Evolutionary conservation across 768 basidiomycete genomes (phyloP).

Genomic region (Exsudoporus frostii): DNA sequence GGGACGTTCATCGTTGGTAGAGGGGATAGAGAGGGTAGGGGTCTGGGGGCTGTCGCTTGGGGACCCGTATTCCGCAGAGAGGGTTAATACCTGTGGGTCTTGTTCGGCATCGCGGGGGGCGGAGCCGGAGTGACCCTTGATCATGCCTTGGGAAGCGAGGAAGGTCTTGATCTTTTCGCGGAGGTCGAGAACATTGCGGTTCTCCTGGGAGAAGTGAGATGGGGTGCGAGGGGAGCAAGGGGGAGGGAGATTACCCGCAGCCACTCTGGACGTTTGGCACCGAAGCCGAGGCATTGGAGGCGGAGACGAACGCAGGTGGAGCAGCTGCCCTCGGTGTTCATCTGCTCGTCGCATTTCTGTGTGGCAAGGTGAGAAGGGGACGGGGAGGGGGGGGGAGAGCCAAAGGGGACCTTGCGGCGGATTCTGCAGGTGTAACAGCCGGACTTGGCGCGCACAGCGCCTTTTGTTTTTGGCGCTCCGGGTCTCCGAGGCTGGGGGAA

Average conservation of each 20-base stretch:
- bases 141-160: constrained; percentile 81
- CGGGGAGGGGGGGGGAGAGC: neutral
- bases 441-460: constrained; percentile 80
- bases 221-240: neutral
- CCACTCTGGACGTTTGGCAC: constrained; percentile 83
- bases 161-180: constrained; percentile 79
- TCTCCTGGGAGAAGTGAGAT: constrained; percentile 48
- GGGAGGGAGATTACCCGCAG: constrained; percentile 54
- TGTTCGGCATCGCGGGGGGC: constrained; percentile 57
- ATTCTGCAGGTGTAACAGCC: constrained; percentile 89
- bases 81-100: constrained; percentile 51
- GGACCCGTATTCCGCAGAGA: constrained; percentile 42
- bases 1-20: constrained; percentile 38
- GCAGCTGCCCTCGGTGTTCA: constrained; percentile 59
- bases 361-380: constrained; percentile 15
- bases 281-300: constrained; percentile 84
- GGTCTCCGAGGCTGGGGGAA: constrained; percentile 38
- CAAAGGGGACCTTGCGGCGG: constrained; percentile 65
- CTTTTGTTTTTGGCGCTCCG: constrained; percentile 72
- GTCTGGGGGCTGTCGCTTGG: constrained; percentile 43
- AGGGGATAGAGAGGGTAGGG: constrained; percentile 45
- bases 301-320: constrained; percentile 74
- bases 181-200: constrained; percentile 60
- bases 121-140: constrained; percentile 80
- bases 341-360: constrained; percentile 84